Evolutionary conservation across 169 alveolate genomes (phyloP).

Genomic region (Cryptosporidium meleagridis): DNA sequence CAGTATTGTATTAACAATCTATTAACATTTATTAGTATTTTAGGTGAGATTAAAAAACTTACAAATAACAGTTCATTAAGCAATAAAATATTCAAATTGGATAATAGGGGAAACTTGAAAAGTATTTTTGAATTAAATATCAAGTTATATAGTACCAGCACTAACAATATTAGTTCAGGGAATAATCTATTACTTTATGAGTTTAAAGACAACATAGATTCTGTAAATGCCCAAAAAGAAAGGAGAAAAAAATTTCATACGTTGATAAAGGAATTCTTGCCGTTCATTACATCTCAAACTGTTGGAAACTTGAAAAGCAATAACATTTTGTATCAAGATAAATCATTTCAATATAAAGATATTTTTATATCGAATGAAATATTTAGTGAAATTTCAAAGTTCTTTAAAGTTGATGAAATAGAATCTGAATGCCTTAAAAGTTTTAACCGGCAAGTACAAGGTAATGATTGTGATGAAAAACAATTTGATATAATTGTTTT

Average conservation of each 20-base stretch:
- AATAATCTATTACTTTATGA: background rate
- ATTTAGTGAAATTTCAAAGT: slow-evolving; percentile 16
- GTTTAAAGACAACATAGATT: background rate
- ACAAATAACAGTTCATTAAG: background rate
- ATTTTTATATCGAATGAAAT: slow-evolving; percentile 76
- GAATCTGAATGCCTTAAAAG: background rate
- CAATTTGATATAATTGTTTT: slow-evolving; percentile 27
- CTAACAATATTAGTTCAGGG: background rate
- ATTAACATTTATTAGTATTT: slow-evolving; percentile 12
- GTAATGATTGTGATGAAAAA: background rate
- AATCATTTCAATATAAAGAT: slow-evolving; percentile 76
- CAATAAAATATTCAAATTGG: slow-evolving; percentile 26
- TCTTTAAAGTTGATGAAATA: slow-evolving; percentile 14
- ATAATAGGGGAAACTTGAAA: slow-evolving; percentile 17
- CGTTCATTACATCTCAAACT: slow-evolving; percentile 79
- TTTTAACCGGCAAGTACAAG: background rate
- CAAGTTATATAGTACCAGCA: background rate
- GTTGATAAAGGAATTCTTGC: slow-evolving; percentile 77
- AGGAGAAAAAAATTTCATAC: slow-evolving; percentile 79
- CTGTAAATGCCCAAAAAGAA: slow-evolving; percentile 68
- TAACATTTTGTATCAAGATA: slow-evolving; percentile 75
- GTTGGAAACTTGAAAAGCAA: background rate
- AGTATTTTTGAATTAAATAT: slow-evolving; percentile 20
- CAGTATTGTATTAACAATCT: background rate
- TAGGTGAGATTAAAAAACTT: slow-evolving; percentile 55